Evolutionary conservation across 805 yeast species (phyloP).

Genomic region (Danielia oregonensis): DNA sequence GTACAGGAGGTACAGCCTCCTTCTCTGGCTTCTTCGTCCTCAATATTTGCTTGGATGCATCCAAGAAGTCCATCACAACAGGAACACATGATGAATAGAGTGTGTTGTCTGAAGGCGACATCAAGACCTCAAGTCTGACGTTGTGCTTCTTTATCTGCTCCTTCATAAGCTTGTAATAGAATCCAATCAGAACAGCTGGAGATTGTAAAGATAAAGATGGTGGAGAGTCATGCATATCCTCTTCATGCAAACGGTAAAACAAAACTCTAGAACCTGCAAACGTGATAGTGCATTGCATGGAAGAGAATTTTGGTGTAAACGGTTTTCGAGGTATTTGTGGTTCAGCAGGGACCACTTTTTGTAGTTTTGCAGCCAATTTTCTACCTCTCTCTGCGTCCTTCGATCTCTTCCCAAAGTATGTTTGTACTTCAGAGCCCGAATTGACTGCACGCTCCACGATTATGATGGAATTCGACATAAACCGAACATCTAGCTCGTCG

Average conservation of each 20-base stretch:
- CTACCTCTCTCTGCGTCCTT: slow-evolving; percentile 6
- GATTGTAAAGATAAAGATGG: slow-evolving; percentile 60
- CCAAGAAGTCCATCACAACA: slow-evolving; percentile 56
- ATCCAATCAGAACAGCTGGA: slow-evolving; percentile 64
- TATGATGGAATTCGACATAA: slow-evolving; percentile 52
- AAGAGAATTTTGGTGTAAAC: slow-evolving; percentile 23
- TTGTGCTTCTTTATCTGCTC: slow-evolving; percentile 36
- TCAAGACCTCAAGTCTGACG: slow-evolving; percentile 50
- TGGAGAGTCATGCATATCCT: slow-evolving; percentile 26
- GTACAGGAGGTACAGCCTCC: not conserved
- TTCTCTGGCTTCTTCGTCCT: slow-evolving; percentile 16
- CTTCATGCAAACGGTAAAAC: slow-evolving; percentile 42
- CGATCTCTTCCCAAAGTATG: slow-evolving; percentile 23
- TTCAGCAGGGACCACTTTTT: not conserved
- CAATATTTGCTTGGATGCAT: slow-evolving; percentile 48
- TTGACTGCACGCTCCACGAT: slow-evolving; percentile 50
- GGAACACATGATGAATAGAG: slow-evolving; percentile 78
- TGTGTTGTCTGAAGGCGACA: slow-evolving; percentile 69
- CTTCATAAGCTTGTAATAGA: slow-evolving; percentile 47
- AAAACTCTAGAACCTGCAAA: slow-evolving; percentile 70
- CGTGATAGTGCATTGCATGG: slow-evolving; percentile 48
- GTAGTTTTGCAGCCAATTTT: slow-evolving; percentile 1
- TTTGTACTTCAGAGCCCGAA: slow-evolving; percentile 45
- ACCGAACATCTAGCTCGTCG: slow-evolving; percentile 63
- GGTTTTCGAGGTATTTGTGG: slow-evolving; percentile 4